A percentile compares a stretch with the other conserved stretches of the same genome.
phyloP scores from a whole-genome alignment of 2,329 filamentous ascomycete species.

The Beauveria rudraprayagi region DNA sequence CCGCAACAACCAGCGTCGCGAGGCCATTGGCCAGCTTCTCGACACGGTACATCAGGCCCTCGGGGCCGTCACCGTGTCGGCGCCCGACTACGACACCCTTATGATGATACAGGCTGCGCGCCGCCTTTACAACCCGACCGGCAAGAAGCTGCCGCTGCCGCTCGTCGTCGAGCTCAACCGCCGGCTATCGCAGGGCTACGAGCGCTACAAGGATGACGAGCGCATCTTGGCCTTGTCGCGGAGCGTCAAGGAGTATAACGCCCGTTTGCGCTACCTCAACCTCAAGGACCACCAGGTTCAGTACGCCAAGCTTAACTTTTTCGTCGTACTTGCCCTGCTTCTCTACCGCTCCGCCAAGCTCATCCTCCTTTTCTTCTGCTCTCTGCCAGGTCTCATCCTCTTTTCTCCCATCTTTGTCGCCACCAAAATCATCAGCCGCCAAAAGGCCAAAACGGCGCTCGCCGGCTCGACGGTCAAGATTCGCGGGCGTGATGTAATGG shows the following conservation, averaged over 20 bases:
- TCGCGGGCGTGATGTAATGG: constrained; percentile 80
- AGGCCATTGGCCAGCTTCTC: constrained; percentile 77
- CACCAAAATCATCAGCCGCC: constrained; percentile 71
- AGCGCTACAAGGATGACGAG: constrained; percentile 83
- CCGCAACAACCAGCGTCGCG: constrained; percentile 71
- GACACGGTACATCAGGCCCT: constrained; percentile 82
- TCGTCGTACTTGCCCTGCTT: constrained; percentile 66
- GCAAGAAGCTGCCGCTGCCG: constrained; percentile 85
- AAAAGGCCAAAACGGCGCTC: constrained; percentile 75
- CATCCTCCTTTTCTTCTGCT: constrained; percentile 65
- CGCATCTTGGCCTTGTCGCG: constrained; percentile 69
- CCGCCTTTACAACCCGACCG: constrained; percentile 86
- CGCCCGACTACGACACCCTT: constrained; percentile 89
- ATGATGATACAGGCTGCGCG: constrained; percentile 95
- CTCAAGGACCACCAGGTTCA: constrained; percentile 91
- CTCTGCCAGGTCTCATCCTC: constrained; percentile 76
- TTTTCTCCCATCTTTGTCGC: constrained; percentile 85
- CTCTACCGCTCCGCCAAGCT: constrained; percentile 77
- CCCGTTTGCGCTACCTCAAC: constrained; percentile 73
- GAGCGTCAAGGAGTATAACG: constrained; percentile 78
- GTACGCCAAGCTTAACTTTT: constrained; percentile 75
- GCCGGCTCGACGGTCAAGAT: constrained; percentile 85
- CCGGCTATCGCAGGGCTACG: constrained; percentile 83
- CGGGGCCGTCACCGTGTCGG: constrained; percentile 81
- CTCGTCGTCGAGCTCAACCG: constrained; percentile 92